phyloP scores from a whole-genome alignment of 1,284 basidiomycete species.

The Malassezia equina region DNA sequence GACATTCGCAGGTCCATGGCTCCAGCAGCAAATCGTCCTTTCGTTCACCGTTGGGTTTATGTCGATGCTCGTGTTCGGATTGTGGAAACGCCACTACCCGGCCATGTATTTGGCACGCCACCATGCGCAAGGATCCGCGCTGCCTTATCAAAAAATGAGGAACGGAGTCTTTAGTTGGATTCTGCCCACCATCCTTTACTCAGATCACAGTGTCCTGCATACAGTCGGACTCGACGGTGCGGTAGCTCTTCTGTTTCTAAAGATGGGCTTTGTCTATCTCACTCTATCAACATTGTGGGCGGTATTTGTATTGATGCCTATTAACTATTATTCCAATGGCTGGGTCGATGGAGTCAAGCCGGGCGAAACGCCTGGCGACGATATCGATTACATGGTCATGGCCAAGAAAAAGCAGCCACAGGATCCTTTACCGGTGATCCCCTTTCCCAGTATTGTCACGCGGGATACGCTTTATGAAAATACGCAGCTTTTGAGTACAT shows the following conservation, averaged over 20 bases:
- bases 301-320: conserved; percentile 41
- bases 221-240: conserved; percentile 93
- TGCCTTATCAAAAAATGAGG: conserved; percentile 64
- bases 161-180: conserved; percentile 89
- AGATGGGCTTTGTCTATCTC: conserved; percentile 85
- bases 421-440: conserved; percentile 28
- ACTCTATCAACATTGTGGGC: conserved; percentile 61
- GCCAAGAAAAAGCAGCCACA: conserved; percentile 13
- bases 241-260: conserved; percentile 86
- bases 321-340: conserved; percentile 44
- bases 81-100: conserved; percentile 73
- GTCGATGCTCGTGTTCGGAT: conserved; percentile 77
- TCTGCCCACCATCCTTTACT: conserved; percentile 74
- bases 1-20: conserved; percentile 63
- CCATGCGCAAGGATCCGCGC: conserved; percentile 86
- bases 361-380: conserved; percentile 5
- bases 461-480: conserved; percentile 49
- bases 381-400: neutral
- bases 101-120: conserved; percentile 75
- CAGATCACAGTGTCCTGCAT: conserved; percentile 86
- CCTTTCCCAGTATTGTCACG: conserved; percentile 22
- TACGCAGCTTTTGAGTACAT: conserved; percentile 82
- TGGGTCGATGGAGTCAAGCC: conserved; percentile 41
- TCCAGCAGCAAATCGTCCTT: conserved; percentile 75
- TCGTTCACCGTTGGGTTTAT: conserved; percentile 66